A percentile compares a stretch with the other conserved stretches of the same genome.
Conservation (phyloP, 2,329 filamentous ascomycete species). For the Phyllachora maydis region DNA sequence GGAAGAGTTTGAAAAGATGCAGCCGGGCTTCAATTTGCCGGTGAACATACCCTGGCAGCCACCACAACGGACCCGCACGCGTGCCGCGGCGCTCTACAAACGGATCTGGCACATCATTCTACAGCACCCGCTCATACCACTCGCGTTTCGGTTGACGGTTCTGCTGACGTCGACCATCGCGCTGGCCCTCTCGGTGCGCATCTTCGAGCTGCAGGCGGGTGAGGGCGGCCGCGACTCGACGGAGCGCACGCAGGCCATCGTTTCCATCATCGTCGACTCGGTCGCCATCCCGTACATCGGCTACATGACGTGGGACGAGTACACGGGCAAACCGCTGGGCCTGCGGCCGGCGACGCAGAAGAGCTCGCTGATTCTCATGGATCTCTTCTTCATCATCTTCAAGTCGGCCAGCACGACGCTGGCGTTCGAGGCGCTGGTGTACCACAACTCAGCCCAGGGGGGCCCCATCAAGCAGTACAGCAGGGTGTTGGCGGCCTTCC, state of each 20-base stretch:
- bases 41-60: slow-evolving; percentile 13
- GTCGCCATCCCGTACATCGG: slow-evolving; percentile 76
- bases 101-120: slow-evolving; percentile 49
- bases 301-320: slow-evolving; percentile 94
- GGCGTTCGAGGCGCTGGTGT: slow-evolving; percentile 67
- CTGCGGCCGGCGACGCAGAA: slow-evolving; percentile 70
- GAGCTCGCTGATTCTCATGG: slow-evolving; percentile 72
- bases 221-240: slow-evolving; percentile 14
- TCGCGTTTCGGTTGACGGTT: slow-evolving; percentile 64
- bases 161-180: slow-evolving; percentile 68
- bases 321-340: slow-evolving; percentile 81
- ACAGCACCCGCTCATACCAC: slow-evolving; percentile 66
- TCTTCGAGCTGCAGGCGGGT: slow-evolving; percentile 39
- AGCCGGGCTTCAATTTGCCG: slow-evolving; percentile 23
- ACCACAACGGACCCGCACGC: slow-evolving; percentile 6
- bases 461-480: slow-evolving; percentile 30
- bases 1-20: slow-evolving; percentile 19
- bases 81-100: slow-evolving; percentile 29
- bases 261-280: slow-evolving; percentile 77
- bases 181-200: slow-evolving; percentile 55
- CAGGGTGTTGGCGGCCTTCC: slow-evolving; percentile 54
- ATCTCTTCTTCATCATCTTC: slow-evolving; percentile 94
- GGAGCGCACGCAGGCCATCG: slow-evolving; percentile 59
- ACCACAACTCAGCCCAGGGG: slow-evolving; percentile 17
- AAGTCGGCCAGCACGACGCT: slow-evolving; percentile 83